Base-by-base conservation (phyloP, 805 yeast genomes). In the Candida maesae region DNA sequence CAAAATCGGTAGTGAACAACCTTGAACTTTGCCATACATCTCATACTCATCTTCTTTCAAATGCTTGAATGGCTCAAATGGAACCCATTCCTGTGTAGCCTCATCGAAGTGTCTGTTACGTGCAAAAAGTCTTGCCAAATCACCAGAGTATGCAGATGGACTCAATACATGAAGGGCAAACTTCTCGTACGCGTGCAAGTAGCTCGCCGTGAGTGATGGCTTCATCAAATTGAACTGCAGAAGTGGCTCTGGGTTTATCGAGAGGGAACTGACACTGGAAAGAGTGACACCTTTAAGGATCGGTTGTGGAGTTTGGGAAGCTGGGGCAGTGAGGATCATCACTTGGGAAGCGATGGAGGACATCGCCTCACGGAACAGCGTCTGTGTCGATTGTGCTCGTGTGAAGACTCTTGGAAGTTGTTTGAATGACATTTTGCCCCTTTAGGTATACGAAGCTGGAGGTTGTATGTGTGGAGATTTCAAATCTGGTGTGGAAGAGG, bases 151-250 rank as follows among this genome's bases (percentile, higher is more conserved):
- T 0, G 55, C 45, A 0, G 73, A 67, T 0, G 96, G 91, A 3
- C 78, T 78, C 52, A 91, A 63, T 19, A 88, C 59, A 60, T 91
- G 96, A 10, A 91, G 65, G 1, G 95, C 95, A 56, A 88, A 73
- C 39, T 68, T 63, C 26, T 69, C 68, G 29, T 68, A 59, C n/a
- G 68, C 64, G 53, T 84, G 87, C 20, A 91, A 64, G 10, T 76
- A 66, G 6, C 68, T 65, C 0, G 95, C 81, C 0, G 98, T 90
- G 24, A 81, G 72, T 5, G 96, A 86, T 0, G 98, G 98, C 12
- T 80, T 66, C 60, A 86, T 95, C 28, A 91, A 66, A 59, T 91
- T 91, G 67, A 91, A 90, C 53, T 87, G 93, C 1, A 91, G 55
- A 39, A 90, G 63, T 2, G 96, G 95, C 12, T 69, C 70, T 0